Conservation (phyloP, 805 yeast species). For the Yamadazyma phyllophila region DNA sequence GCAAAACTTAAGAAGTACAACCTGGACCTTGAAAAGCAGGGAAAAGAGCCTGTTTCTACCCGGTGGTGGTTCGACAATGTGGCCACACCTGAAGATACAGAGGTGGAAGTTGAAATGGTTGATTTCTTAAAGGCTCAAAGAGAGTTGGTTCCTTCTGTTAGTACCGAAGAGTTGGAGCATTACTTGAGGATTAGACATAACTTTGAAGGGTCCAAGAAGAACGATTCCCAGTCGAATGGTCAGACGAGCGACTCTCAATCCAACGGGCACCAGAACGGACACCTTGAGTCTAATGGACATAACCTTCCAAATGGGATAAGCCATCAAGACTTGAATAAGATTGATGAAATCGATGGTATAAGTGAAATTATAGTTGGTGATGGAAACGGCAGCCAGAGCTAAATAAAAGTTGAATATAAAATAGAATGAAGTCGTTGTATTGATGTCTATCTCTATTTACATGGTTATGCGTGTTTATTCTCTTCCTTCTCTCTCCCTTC, state of each 20-base stretch:
- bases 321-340: neutral
- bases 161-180: conserved; percentile 81
- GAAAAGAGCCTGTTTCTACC: conserved; percentile 49
- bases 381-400: neutral
- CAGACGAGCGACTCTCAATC: neutral
- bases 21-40: conserved; percentile 16
- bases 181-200: conserved; percentile 74
- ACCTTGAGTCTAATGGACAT: neutral
- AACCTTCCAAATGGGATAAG: neutral
- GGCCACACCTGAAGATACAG: conserved; percentile 64
- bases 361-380: conserved; percentile 3
- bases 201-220: conserved; percentile 69
- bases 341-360: neutral
- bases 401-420: no score
- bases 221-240: conserved; percentile 16
- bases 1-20: conserved; percentile 56
- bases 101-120: conserved; percentile 62
- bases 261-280: conserved; percentile 7
- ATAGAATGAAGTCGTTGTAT: no score
- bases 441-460: no score
- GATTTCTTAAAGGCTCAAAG: conserved; percentile 78
- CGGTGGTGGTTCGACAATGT: conserved; percentile 90
- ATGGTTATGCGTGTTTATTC: no score
- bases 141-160: conserved; percentile 79
- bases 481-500: no score